phyloP scores from a whole-genome alignment of 768 basidiomycete species.

The Tylopilus plumbeoviolaceoides region DNA sequence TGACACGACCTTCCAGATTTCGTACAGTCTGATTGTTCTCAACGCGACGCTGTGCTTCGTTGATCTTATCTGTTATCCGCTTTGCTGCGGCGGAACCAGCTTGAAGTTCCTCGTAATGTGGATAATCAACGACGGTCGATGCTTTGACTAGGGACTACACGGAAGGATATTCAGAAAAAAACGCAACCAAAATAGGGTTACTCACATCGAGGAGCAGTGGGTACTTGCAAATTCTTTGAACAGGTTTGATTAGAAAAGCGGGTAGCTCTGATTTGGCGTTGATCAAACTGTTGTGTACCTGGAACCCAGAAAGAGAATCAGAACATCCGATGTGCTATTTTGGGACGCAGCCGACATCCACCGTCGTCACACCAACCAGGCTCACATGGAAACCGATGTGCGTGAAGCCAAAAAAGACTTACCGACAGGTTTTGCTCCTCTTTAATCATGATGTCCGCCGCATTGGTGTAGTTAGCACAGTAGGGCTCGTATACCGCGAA shows the following conservation, averaged over 20 bases:
- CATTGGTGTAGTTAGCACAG: conserved; percentile 90
- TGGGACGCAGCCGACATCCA: conserved; percentile 3
- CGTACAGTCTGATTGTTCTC: conserved; percentile 91
- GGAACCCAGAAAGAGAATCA: conserved; percentile 5
- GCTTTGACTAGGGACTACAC: conserved; percentile 72
- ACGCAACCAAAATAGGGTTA: conserved; percentile 16
- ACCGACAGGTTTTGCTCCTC: conserved; percentile 87
- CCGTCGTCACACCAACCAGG: conserved; percentile 26
- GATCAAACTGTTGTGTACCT: conserved; percentile 82
- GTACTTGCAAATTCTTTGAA: conserved; percentile 98
- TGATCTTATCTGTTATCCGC: conserved; percentile 92
- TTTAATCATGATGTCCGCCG: conserved; percentile 77
- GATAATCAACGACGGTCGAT: conserved; percentile 57
- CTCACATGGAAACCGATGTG: conserved; percentile 14
- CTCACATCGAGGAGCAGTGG: conserved; percentile 88
- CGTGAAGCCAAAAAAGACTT: conserved; percentile 29
- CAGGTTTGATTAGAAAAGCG: conserved; percentile 97
- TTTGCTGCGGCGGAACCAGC: conserved; percentile 82
- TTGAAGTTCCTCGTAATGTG: conserved; percentile 75
- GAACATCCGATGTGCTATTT: conserved; percentile 22
- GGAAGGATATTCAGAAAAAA: conserved; percentile 4
- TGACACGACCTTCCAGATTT: conserved; percentile 79
- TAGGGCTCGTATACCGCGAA: conserved; percentile 97
- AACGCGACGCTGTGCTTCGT: conserved; percentile 88
- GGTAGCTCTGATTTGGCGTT: conserved; percentile 90